Base-by-base conservation (phyloP, 441 rosid species). In the Eruca vesicaria region DNA sequence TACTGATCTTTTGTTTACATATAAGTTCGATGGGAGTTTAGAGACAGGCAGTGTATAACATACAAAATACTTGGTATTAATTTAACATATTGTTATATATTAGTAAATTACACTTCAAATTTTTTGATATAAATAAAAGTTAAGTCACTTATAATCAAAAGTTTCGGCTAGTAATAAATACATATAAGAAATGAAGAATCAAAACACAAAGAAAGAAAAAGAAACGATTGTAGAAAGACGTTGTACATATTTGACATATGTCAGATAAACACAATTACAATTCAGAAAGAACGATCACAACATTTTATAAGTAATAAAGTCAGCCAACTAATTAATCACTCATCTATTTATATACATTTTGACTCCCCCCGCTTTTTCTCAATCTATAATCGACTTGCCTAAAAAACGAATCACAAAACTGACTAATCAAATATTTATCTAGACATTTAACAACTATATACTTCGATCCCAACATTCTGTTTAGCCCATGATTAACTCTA, bases 291-390 rank as follows among this genome's bases (percentile, higher is more conserved):
- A 29, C 31, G 58, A 75, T 62, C 21, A 68, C 28, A 75, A 55
- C 41, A 68, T 53, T 63, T 31, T 12, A 45, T 63, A 45, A 56
- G 55, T 15, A 53, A 45, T 41, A 70, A 56, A 65, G 80, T 64
- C 68, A 71, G 72, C 68, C 72, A 58, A 70, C 63, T 48, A 71
- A 77, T 66, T 48, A 77, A 71, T 65, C 68, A 65, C 63, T 65
- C 76, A 53, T 62, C 38, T 23, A 56, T 63, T 55, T 69, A 26
- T 31, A 60, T 50, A 32, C 11, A 59, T 72, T 43, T 10, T n/a
- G n/a, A 50, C 57, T 41, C 35, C 67, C 60, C 15, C 11, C 41
- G 66, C 52, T 41, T 35, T 9, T 43, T 21, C 29, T 58, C 52
- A 66, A 11, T 43, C n/a, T 58, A 48, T 10, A 53, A 72, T 23